Base-by-base conservation (phyloP, 2,329 filamentous ascomycete genomes). In the Colletotrichum zoysiae region DNA sequence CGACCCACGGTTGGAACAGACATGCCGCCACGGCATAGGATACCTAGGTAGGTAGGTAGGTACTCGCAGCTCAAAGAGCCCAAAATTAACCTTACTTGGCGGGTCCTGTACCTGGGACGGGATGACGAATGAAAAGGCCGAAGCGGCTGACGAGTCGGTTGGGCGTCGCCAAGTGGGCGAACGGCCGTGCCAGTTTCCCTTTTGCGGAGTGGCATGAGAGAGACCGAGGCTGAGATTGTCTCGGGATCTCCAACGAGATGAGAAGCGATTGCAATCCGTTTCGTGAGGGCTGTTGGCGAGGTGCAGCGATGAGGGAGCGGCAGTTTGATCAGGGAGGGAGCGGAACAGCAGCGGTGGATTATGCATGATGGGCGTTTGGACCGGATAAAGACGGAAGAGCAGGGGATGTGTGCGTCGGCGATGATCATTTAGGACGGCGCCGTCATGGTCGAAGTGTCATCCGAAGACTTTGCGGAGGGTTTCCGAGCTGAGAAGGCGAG, bases 11-110 rank as follows among this genome's bases (percentile, higher is more conserved):
- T 14, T 44, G 6, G 16, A 44, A 44, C 7, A 12, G 33, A 26
- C 56, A 53, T 12, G 14, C 23, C 14, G 5, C 23, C 12, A 51
- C 7, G 8, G 4, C 12, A 23, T 5, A 46, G 23, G 30, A 30
- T 30, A 30, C 30, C 30, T 30, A 30, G 30, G 30, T 30, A 30
- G 30, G 26, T 30, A 30, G 26, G 30, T 30, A 30, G 4, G 30
- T 30, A 30, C 30, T 33, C 2, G 42, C 18, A 44, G 20, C 30
- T 33, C 23, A 16, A 16, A 42, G 20, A 26, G 18, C 23, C 26
- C 44, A 51, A 33, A 61, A 50, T 56, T 60, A 72, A 70, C 70
- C 70, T 72, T 72, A 72, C 66, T 70, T 70, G 46, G 61, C 56
- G 70, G 70, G 53, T 57, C 40, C 20, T 56, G 20, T 20, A 46